Percentiles rank a stretch among this genome's conserved stretches.
Conservation (phyloP, 2,329 filamentous ascomycete genomes). For the Fusarium nisikadoi region DNA sequence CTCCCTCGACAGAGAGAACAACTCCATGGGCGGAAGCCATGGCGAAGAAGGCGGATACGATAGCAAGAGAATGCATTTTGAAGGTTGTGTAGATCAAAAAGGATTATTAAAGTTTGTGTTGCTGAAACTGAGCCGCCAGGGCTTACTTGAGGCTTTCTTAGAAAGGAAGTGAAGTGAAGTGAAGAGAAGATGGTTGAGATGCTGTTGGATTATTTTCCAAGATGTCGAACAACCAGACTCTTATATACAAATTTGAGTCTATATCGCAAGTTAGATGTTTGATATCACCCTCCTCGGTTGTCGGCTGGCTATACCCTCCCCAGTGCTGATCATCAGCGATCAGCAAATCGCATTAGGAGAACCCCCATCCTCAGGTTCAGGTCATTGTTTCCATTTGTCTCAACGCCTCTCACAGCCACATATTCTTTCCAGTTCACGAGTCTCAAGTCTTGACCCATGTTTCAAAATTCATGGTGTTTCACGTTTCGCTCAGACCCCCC, state of each 20-base stretch:
- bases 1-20: conserved; percentile 65
- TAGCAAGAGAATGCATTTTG: conserved; percentile 47
- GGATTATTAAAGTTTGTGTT: neutral
- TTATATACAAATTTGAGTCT: neutral
- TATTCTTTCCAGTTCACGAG: neutral
- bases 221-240: neutral
- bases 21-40: conserved; percentile 68
- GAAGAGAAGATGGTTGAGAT: neutral
- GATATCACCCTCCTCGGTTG: neutral
- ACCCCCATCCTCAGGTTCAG: conserved; percentile 11
- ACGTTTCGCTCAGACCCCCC: conserved; percentile 22
- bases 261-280: neutral
- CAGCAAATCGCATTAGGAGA: neutral
- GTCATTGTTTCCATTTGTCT: conserved; percentile 8
- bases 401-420: neutral
- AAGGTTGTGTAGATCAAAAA: neutral
- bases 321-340: neutral
- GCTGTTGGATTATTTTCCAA: neutral
- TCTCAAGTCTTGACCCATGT: neutral
- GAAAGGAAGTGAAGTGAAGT: neutral
- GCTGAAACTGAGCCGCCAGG: conserved; percentile 9
- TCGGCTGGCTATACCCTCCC: neutral
- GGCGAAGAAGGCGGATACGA: conserved; percentile 53
- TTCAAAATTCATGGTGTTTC: conserved; percentile 21
- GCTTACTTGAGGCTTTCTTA: neutral